Base-by-base conservation (phyloP, 169 alveolate species). In the Eimeria acervulina region DNA sequence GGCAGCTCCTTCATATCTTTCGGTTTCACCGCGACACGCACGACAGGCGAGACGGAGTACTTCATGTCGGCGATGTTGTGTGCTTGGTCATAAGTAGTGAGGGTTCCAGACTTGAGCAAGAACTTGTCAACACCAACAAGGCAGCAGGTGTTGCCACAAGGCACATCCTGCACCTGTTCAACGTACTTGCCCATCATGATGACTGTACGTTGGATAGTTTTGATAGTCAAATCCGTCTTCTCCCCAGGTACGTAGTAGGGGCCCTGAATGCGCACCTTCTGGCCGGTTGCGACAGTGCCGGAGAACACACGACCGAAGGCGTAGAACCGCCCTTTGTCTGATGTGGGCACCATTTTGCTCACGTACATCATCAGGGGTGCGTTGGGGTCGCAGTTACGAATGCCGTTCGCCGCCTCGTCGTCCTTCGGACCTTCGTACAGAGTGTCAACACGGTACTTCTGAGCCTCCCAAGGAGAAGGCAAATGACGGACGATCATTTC, bases 241-340 rank as follows among this genome's bases (percentile, higher is more conserved):
- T 98, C 99, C 72, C 99, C 99, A 78, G 99, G 99, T 55, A 98
- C 99, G 97, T 99, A 99, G 98, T 99, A 99, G 61, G 99, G 99
- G 81, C 99, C 99, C 98, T 99, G 99, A 93, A 99, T 99, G 96
- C 99, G 98, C 95, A 99, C 99, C 93, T 95, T 95, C 96, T 96
- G 97, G 78, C 97, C 99, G 38, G 99, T 98, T n/a, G 99, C 99
- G 74, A 99, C 99, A 80, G 99, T 99, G 36, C 99, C 99, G 42
- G 99, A 99, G 98, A 99, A 99, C 80, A 99, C 99, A 96, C 99
- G 99, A 59, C 99, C 99, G 98, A 99, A 99, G 74, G 99, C 99
- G 96, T 99, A 99, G 99, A 99, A 99, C 89, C 99, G 98, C 44
- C 99, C 99, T 98, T 98, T 99, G 97, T 99, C 99, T 61, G 99